Percentiles rank a stretch among this genome's conserved stretches.
Evolutionary conservation across 202 grass and related monocot species (phyloP).

Genomic region (Hordeum pubiflorum): DNA sequence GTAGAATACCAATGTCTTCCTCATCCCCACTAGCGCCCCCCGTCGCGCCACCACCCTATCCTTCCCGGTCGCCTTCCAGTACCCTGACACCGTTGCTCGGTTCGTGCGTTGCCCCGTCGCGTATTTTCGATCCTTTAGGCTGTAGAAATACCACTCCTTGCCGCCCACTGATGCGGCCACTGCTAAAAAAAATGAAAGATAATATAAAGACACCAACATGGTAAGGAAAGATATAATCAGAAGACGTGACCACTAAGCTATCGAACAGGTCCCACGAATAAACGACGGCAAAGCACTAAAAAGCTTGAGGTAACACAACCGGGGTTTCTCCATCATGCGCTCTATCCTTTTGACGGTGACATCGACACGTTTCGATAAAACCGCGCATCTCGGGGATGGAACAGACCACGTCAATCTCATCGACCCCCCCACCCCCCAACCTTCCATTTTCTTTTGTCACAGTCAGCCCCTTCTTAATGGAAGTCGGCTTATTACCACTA

Average conservation of each 20-base stretch:
- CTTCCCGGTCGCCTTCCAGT: slow-evolving; percentile 95
- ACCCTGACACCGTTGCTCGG: slow-evolving; percentile 56
- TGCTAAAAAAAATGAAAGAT: not conserved
- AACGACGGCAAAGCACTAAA: not conserved
- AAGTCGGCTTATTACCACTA: not conserved
- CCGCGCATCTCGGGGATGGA: not conserved
- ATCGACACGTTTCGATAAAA: not conserved
- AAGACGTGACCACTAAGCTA: not conserved
- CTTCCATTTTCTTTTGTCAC: not conserved
- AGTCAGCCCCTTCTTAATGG: not conserved
- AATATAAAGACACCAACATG: not conserved
- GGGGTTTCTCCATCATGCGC: not conserved
- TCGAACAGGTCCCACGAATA: not conserved
- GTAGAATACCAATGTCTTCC: slow-evolving; percentile 94
- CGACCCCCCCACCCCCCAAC: not conserved
- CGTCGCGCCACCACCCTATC: slow-evolving; percentile 44
- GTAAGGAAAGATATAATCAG: not conserved
- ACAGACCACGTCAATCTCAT: not conserved
- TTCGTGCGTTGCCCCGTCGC: slow-evolving; percentile 85
- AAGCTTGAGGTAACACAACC: not conserved
- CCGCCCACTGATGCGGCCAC: slow-evolving; percentile 38
- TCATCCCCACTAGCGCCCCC: slow-evolving; percentile 51
- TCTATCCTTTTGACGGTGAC: not conserved
- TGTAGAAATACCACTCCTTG: slow-evolving; percentile 93
- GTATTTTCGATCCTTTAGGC: slow-evolving; percentile 63